Base-by-base conservation (phyloP, 768 basidiomycete genomes). In the Termitomyces sp. region DNA sequence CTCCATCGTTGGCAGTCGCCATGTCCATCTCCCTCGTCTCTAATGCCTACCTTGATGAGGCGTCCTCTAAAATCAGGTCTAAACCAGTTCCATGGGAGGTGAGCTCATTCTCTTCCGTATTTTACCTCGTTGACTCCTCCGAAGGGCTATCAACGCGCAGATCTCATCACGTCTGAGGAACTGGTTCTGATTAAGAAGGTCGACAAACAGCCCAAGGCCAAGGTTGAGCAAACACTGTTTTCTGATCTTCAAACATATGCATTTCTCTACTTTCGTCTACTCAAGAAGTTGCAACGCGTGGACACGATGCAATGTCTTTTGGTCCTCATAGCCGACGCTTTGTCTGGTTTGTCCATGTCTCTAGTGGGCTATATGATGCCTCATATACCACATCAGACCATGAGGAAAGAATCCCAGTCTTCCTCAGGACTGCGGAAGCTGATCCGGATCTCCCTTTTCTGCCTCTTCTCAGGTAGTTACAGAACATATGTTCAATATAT, bases 71-170 rank as follows among this genome's bases (percentile, higher is more conserved):
- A 79, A 93, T 95, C 60, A 81, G 89, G 64, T 81, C 88, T 8
- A 97, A 95, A 71, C 86, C 88, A 1, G 92, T 97, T 10, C 94
- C 94, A 62, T 98, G 96, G 96, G 94, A 97, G 87, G 96, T 96
- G 57, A 58, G 77, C 44, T 5, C 10, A 3, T 5, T 51, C 48
- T 57, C 12, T 28, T 55, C 53, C 26, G 24, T 16, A 52, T 4
- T 36, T 39, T 45, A 47, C 29, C 53, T 53, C 36, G 53, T 66
- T 70, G 46, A 66, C 58, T 51, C 33, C 50, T 37, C 29, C 5
- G 37, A 64, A 98, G 94, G 94, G 90, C 59, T 97, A 98, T 76
- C 94, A 97, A 75, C 87, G 96, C 63, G 94, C 93, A 46, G 92
- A 87, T 46, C 84, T 94, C 44, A 83, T 98, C 66, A 91, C 92